These are phyloP conservation scores for Cercophora scortea DNA, from an alignment of 495 filamentous ascomycete genomes.

Conservation along the genomic window DNA sequence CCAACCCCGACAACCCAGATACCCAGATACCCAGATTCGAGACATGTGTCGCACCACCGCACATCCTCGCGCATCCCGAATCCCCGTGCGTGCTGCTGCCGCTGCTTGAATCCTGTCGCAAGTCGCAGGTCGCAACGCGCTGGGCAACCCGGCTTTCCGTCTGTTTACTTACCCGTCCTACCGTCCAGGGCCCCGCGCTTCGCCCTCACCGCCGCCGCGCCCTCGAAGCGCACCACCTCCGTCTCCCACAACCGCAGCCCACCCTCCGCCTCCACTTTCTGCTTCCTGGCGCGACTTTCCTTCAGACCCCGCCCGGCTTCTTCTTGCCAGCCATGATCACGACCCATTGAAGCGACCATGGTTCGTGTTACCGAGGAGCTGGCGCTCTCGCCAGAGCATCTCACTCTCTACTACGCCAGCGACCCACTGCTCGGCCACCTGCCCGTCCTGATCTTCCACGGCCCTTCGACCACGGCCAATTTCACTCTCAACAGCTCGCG, in stretches of 20 bases:
- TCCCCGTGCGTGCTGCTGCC: too few relatives aligned
- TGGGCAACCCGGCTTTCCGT: too few relatives aligned
- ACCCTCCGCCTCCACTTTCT: not conserved
- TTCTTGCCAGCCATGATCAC: conserved; percentile 17
- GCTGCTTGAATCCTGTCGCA: too few relatives aligned
- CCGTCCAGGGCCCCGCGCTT: too few relatives aligned
- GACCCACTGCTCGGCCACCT: conserved; percentile 68
- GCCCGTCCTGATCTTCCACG: conserved; percentile 76
- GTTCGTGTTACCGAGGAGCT: conserved; percentile 58
- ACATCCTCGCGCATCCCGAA: too few relatives aligned
- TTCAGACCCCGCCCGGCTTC: not conserved
- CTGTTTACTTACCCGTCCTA: too few relatives aligned
- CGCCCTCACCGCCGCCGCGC: too few relatives aligned
- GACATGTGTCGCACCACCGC: too few relatives aligned
- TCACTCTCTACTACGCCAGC: conserved; percentile 73
- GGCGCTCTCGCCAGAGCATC: conserved; percentile 63
- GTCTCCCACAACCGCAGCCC: not conserved
- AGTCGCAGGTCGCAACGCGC: too few relatives aligned
- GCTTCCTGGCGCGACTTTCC: not conserved
- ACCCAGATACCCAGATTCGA: too few relatives aligned
- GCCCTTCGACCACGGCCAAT: conserved; percentile 73
- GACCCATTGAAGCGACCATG: conserved; percentile 48
- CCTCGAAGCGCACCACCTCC: not conserved
- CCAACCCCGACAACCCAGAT: too few relatives aligned
- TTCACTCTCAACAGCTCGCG: conserved; percentile 80